Percentiles rank a stretch among this genome's conserved stretches.
Evolutionary conservation across 208 protist genomes (phyloP).

Genomic region (Polymyxa betae): DNA sequence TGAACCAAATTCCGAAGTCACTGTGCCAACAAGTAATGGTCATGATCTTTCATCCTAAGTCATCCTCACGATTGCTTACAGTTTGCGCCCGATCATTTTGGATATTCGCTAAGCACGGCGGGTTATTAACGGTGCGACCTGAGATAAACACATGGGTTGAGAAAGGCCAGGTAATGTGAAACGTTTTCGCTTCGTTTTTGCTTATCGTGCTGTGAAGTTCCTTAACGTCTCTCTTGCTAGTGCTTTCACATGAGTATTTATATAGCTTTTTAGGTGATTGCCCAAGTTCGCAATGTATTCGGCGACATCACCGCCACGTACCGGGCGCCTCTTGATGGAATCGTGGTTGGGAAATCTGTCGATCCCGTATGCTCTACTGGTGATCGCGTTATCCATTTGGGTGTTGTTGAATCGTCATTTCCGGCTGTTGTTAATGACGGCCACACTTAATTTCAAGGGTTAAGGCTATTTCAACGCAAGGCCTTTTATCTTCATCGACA

Average conservation of each 20-base stretch:
- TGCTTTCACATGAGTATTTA: no score
- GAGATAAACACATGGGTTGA: conserved; percentile 67
- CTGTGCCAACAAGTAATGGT: no score
- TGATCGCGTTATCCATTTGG: conserved; percentile 69
- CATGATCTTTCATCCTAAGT: no score
- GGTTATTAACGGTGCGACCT: conserved; percentile 57
- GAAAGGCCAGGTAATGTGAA: conserved; percentile 59
- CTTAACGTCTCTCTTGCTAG: no score
- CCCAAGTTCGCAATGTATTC: conserved; percentile 63
- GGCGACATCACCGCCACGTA: conserved; percentile 68
- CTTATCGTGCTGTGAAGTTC: no score
- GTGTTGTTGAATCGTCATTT: conserved; percentile 52
- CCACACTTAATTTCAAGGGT: background rate
- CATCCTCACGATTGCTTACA: no score
- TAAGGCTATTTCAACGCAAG: no score
- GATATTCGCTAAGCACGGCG: background rate
- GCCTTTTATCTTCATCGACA: no score
- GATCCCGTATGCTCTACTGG: conserved; percentile 67
- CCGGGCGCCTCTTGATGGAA: conserved; percentile 64
- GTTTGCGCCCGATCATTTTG: background rate
- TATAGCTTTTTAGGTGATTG: conserved; percentile 55
- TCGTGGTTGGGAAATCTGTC: conserved; percentile 66
- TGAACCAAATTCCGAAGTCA: background rate
- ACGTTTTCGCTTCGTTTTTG: background rate
- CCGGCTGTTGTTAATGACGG: background rate